These are phyloP conservation scores for Podaxis rugospora DNA, from an alignment of 768 basidiomycete species.

Conservation along the genomic window DNA sequence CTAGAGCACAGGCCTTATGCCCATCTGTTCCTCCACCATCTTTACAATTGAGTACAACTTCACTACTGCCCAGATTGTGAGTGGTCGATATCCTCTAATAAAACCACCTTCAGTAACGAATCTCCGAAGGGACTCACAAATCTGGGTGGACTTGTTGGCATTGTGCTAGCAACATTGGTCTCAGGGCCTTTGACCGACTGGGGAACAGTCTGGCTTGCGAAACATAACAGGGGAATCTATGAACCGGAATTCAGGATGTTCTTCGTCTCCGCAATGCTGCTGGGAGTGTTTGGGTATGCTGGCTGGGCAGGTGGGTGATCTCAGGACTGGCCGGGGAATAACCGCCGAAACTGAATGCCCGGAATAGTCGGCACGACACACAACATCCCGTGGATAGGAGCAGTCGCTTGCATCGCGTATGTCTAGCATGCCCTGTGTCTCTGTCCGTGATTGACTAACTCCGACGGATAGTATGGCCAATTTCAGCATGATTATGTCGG, in stretches of 20 bases:
- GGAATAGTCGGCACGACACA: conserved; percentile 30
- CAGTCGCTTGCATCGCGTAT: conserved; percentile 33
- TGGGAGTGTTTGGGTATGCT: conserved; percentile 41
- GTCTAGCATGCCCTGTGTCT: conserved; percentile 3
- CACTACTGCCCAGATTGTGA: conserved; percentile 34
- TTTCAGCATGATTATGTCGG: conserved; percentile 39
- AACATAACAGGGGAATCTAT: conserved; percentile 39
- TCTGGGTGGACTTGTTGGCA: conserved; percentile 38
- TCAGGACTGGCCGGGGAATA: neutral
- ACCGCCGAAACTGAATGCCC: neutral
- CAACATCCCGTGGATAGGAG: conserved; percentile 42
- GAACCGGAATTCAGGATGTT: conserved; percentile 43
- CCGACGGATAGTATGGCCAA: conserved; percentile 31
- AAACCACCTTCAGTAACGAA: neutral
- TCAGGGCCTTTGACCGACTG: conserved; percentile 38
- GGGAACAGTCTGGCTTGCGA: conserved; percentile 38
- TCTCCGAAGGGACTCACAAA: conserved; percentile 31
- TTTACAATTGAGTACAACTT: conserved; percentile 41
- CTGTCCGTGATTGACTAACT: neutral
- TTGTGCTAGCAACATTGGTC: conserved; percentile 32
- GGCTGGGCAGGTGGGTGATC: conserved; percentile 34
- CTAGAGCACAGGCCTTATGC: conserved; percentile 29
- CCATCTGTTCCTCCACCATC: conserved; percentile 40
- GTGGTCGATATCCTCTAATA: neutral
- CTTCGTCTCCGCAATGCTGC: conserved; percentile 37